Evolutionary conservation across 2,329 filamentous ascomycete genomes (phyloP).

Genomic region (Pseudogymnoascus sp.): DNA sequence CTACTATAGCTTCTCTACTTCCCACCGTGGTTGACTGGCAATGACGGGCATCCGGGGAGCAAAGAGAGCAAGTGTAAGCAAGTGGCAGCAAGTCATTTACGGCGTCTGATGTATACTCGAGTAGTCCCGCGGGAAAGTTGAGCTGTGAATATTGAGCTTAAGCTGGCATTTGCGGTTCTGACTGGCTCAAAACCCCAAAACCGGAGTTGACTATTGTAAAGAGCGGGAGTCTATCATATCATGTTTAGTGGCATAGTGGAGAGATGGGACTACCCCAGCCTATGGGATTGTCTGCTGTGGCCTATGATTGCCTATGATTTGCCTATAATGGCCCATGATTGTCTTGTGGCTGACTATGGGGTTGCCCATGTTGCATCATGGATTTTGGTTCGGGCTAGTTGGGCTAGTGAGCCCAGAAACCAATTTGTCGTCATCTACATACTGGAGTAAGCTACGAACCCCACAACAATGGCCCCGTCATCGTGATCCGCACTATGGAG

Average conservation of each 20-base stretch:
- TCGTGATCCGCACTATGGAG: conserved; percentile 1
- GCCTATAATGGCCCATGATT: background rate
- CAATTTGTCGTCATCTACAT: background rate
- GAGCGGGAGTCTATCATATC: background rate
- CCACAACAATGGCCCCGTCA: background rate
- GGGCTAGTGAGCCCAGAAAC: background rate
- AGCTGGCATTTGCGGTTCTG: background rate
- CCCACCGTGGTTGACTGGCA: background rate
- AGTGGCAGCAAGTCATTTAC: background rate
- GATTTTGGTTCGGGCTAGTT: background rate
- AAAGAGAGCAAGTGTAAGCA: background rate
- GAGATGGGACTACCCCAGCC: conserved; percentile 3
- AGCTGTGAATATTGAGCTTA: conserved; percentile 1
- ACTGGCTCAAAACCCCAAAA: background rate
- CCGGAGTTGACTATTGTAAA: background rate
- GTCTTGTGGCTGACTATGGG: conserved; percentile 1
- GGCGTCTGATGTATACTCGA: too few species aligned
- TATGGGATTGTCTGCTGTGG: background rate
- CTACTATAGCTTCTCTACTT: background rate
- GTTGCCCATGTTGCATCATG: conserved; percentile 7
- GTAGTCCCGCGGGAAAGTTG: background rate
- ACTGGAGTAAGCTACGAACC: background rate
- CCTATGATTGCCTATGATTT: background rate
- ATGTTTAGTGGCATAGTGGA: conserved; percentile 1
- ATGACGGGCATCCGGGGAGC: background rate